Conservation (phyloP, 148 eudicot species). For the Vaccinium darrowii region DNA sequence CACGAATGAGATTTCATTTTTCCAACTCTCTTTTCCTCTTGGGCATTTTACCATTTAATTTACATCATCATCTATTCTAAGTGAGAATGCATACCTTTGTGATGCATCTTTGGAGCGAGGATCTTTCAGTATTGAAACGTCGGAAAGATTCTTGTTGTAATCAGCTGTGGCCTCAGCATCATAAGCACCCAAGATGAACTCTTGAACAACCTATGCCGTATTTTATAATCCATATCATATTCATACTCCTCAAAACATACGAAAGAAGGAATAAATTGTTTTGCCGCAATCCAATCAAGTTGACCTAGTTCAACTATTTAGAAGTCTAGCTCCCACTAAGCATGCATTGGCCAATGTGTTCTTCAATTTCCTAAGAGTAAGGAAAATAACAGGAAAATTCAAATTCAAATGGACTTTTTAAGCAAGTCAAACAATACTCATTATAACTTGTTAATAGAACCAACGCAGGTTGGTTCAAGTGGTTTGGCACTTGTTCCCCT, state of each 20-base stretch:
- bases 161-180: slow-evolving; percentile 82
- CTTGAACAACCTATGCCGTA: slow-evolving; percentile 67
- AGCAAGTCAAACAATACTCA: not conserved
- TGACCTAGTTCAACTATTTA: not conserved
- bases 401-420: not conserved
- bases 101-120: slow-evolving; percentile 95
- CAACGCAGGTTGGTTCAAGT: no score
- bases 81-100: slow-evolving; percentile 51
- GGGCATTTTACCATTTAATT: not conserved
- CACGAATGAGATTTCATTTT: slow-evolving; percentile 8
- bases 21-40: not conserved
- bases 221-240: not conserved
- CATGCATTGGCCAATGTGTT: not conserved
- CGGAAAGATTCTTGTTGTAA: slow-evolving; percentile 73
- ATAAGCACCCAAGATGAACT: slow-evolving; percentile 73
- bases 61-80: not conserved
- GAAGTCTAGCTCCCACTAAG: not conserved
- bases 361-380: not conserved
- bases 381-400: not conserved
- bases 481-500: no score
- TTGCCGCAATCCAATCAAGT: not conserved
- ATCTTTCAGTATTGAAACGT: slow-evolving; percentile 74
- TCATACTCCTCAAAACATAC: not conserved
- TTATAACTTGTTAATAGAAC: not conserved
- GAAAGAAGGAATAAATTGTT: not conserved